Evolutionary conservation across 305 asterid species (phyloP), one percentile per base, ranked within the genome.

Genomic region (Solanum aculeatissimum): DNA sequence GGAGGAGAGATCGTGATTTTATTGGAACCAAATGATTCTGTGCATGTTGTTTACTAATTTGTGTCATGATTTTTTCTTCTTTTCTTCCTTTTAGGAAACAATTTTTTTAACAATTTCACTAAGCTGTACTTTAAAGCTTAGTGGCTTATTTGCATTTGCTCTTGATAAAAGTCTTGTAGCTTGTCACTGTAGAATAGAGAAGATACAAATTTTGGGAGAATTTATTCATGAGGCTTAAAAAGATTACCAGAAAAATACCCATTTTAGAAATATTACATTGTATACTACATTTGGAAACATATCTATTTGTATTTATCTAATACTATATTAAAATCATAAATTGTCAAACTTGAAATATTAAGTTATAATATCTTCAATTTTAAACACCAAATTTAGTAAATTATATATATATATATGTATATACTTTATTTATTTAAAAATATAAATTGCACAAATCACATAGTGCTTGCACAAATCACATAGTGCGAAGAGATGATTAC

Each of bases 1-100:
- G 5, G 89, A 81, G 83, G 89, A 81, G 83, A 82, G 89, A 85
- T 83, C 49, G 16, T 83, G 81, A 85, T 74, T n/a, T 42, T 55
- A 47, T 19, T 38, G 54, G 80, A 75, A 49, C 43, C 63, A 49
- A 49, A 27, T 75, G 82, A 45, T 75, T 27, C 6, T 15, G 9
- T 9, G 62, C 23, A 14, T 27, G 21, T 72, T 23, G 0, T 16
- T 45, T 3, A 65, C 43, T 14, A 71, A 21, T 42, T 74, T 47
- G 25, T 45, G 47, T 74, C 16, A 9, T 27, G 11, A 49, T 49
- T 16, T 62, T 14, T 25, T 75, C 25, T 60, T 74, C 25, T 1
- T 70, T 70, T 6, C 54, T 40, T 71, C n/a, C 57, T 42, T 4
- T 13, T 4, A 21, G 58, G 57, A 49, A 49, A 43, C 81, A 49